Evolutionary conservation across 139 green algal species (phyloP).

Genomic region (Edaphochlamys debaryana): DNA sequence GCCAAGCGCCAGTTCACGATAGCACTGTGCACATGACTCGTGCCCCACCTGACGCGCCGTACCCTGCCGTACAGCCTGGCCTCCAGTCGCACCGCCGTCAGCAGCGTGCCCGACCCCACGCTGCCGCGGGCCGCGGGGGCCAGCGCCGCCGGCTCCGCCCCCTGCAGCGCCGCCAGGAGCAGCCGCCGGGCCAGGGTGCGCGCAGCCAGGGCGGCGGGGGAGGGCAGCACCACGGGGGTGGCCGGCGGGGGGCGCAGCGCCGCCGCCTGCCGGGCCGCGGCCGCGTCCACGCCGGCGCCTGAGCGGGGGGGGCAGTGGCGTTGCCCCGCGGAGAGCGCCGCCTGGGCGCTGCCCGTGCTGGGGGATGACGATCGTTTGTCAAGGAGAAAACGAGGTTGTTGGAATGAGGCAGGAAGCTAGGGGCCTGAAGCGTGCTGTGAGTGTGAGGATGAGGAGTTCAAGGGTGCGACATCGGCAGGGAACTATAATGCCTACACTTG

Average conservation of each 20-base stretch:
- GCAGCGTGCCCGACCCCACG: neutral
- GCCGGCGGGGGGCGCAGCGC: neutral
- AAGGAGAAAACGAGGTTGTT: too few species aligned
- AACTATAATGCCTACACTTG: too few species aligned
- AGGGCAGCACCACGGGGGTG: neutral
- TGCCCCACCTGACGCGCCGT: conserved; percentile 6
- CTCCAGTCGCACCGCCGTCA: conserved; percentile 7
- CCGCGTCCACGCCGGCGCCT: neutral
- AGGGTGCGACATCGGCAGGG: too few species aligned
- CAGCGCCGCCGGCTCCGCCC: neutral
- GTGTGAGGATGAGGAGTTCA: too few species aligned
- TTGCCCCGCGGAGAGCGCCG: too few species aligned
- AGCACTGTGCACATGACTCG: neutral
- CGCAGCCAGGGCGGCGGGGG: neutral
- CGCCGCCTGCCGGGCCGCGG: neutral
- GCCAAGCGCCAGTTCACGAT: too few species aligned
- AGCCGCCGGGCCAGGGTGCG: conserved; percentile 1
- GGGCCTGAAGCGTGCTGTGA: too few species aligned
- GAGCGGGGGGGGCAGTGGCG: too few species aligned
- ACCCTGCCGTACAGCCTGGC: conserved; percentile 4
- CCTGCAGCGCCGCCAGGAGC: conserved; percentile 20
- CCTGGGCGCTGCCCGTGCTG: too few species aligned
- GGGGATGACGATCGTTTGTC: too few species aligned
- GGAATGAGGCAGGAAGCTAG: too few species aligned
- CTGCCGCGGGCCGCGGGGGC: neutral